Percentiles rank a stretch among this genome's conserved stretches.
Evolutionary conservation across 768 basidiomycete genomes (phyloP).

Genomic region (Suillus variegatus): DNA sequence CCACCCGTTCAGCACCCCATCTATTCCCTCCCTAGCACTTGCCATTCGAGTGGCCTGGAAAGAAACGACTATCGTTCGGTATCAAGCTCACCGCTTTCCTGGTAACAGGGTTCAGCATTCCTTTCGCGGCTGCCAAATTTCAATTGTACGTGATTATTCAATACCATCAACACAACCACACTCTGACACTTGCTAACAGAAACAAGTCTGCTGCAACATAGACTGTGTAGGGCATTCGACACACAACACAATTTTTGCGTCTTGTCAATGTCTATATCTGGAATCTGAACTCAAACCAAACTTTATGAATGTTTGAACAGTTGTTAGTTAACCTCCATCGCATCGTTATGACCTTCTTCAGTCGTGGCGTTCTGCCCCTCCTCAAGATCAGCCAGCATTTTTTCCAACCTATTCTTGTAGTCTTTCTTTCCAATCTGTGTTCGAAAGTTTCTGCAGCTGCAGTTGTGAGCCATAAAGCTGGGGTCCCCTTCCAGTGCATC

Average conservation of each 20-base stretch:
- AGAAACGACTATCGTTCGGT: slow-evolving; percentile 49
- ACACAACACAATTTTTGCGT: not conserved
- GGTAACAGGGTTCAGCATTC: slow-evolving; percentile 60
- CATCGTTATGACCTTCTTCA: not conserved
- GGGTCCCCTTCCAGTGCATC: slow-evolving; percentile 68
- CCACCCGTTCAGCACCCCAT: slow-evolving; percentile 4
- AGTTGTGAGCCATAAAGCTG: slow-evolving; percentile 60
- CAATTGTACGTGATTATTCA: slow-evolving; percentile 55
- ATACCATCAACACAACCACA: not conserved
- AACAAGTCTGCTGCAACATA: slow-evolving; percentile 2
- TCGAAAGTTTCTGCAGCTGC: slow-evolving; percentile 61
- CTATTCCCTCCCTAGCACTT: slow-evolving; percentile 43
- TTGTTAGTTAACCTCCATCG: not conserved
- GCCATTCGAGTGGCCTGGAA: slow-evolving; percentile 54
- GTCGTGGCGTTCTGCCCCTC: slow-evolving; percentile 10
- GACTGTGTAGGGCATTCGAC: not conserved
- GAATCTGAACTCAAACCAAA: not conserved
- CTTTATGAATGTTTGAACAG: not conserved
- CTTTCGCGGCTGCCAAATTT: slow-evolving; percentile 59
- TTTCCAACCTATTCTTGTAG: slow-evolving; percentile 38
- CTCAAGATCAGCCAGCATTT: slow-evolving; percentile 28
- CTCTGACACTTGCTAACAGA: not conserved
- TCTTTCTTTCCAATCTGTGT: slow-evolving; percentile 35
- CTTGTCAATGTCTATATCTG: not conserved
- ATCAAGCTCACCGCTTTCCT: slow-evolving; percentile 40